Conservation (phyloP, 2,329 filamentous ascomycete genomes). For the Aspergillus floridensis region DNA sequence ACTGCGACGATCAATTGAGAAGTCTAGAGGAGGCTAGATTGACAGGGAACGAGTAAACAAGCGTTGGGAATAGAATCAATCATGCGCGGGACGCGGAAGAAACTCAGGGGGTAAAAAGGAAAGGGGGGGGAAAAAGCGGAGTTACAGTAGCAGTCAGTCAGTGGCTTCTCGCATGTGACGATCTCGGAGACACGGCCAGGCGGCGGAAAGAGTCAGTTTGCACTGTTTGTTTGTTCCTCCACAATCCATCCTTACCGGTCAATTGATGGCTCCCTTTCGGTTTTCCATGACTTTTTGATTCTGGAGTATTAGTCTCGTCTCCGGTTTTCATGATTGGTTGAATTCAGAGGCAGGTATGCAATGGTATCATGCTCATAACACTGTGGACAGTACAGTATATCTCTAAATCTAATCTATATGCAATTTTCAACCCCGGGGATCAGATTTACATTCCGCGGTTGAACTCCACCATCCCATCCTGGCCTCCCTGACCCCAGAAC, state of each 20-base stretch:
- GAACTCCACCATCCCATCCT: constrained; percentile 84
- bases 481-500: constrained; percentile 78
- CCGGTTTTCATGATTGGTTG: too few relatives aligned
- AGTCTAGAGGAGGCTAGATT: not conserved
- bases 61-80: not conserved
- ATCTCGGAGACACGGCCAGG: not conserved
- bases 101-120: not conserved
- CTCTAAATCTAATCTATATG: not conserved
- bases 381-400: not conserved
- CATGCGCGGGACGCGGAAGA: not conserved
- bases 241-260: not conserved
- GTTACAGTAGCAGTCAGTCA: not conserved
- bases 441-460: constrained; percentile 77
- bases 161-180: not conserved
- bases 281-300: too few relatives aligned
- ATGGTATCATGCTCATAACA: not conserved
- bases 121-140: not conserved
- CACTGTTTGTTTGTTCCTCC: not conserved
- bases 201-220: not conserved
- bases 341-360: not conserved
- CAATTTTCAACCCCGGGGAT: not conserved
- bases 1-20: not conserved
- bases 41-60: too few relatives aligned
- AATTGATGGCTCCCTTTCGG: too few relatives aligned
- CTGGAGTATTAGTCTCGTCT: too few relatives aligned